Conservation (phyloP, 1,284 basidiomycete species). For the Earliella scabrosa region DNA sequence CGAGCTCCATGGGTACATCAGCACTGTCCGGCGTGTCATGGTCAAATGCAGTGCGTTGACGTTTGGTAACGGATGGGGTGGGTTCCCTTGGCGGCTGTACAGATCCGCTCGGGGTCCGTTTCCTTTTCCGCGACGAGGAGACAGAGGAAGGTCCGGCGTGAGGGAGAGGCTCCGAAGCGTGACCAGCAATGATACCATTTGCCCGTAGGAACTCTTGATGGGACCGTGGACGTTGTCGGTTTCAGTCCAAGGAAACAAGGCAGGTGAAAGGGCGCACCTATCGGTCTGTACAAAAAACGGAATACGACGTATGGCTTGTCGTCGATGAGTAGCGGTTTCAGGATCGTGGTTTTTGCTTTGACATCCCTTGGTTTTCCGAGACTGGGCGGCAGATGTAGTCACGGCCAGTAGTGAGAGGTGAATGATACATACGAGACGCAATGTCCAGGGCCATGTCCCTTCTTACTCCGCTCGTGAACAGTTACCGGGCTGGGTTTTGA, state of each 20-base stretch:
- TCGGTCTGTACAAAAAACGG: conserved; percentile 23
- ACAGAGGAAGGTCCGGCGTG: neutral
- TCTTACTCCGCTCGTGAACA: conserved; percentile 10
- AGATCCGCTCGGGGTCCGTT: neutral
- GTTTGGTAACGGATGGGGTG: neutral
- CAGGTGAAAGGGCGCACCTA: conserved; percentile 11
- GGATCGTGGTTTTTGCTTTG: conserved; percentile 9
- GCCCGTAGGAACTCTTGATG: conserved; percentile 15
- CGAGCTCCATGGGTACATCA: neutral
- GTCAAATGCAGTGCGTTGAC: neutral
- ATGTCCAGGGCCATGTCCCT: conserved; percentile 7
- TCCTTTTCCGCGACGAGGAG: neutral
- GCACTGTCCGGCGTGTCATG: neutral
- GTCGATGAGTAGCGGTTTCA: conserved; percentile 17
- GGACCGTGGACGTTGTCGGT: neutral
- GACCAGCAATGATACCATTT: conserved; percentile 11
- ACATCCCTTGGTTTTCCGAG: conserved; percentile 2
- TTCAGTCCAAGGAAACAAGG: neutral
- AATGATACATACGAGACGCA: conserved; percentile 15
- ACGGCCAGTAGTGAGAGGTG: neutral
- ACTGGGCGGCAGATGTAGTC: neutral
- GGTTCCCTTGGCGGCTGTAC: neutral
- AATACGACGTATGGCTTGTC: conserved; percentile 20
- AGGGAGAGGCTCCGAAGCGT: neutral
- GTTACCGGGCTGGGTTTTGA: neutral